Base-by-base conservation (phyloP, 768 basidiomycete species). In the Mycena albidolilacea region DNA sequence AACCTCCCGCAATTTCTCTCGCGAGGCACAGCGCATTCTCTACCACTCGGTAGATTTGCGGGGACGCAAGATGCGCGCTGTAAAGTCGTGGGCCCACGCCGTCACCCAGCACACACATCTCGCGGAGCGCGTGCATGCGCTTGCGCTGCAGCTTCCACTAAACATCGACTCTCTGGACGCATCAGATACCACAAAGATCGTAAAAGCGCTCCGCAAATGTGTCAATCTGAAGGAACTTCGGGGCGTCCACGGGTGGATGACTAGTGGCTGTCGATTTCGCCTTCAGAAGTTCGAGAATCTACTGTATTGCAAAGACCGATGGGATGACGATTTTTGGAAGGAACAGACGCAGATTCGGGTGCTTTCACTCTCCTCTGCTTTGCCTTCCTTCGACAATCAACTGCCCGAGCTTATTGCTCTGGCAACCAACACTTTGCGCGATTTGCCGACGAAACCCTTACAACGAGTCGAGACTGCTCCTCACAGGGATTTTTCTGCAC, bases 191-290 rank as follows among this genome's bases (percentile, higher is more conserved):
- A 4, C 35, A 5, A 70, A 64, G 15, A 21, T 71, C 2, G 41
- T n/a, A 9, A 64, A 21, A 5, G 70, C 70, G 7, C 64, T 71
- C 23, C 11, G 21, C 21, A 38, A 11, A 41, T 70, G 62, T 15
- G 17, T 64, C 54, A 64, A 70, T 44, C 69, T 70, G 54, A 70
- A 70, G 23, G 61, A 70, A 30, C 41, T 70, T 35, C 14, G 21
- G 10, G 17, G 10, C 1, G 39, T 70, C 21, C 55, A 58, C 21
- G 62, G 62, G 8, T 70, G 62, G 69, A 64, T 70, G 4, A 38
- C 64, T 11, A 58, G n/a, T n/a, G 44, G 58, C 30, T 57, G 48
- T 19, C 54, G 52, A 1, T 70, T 70, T 44, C 39, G 62, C 4
- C 63, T 70, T 19, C 21, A 41, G 0, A 70, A 44, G 17, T 58